Percentiles rank a stretch among this genome's conserved stretches.
Conservation (phyloP, 805 yeast genomes). For the Hanseniaspora jakobsenii region DNA sequence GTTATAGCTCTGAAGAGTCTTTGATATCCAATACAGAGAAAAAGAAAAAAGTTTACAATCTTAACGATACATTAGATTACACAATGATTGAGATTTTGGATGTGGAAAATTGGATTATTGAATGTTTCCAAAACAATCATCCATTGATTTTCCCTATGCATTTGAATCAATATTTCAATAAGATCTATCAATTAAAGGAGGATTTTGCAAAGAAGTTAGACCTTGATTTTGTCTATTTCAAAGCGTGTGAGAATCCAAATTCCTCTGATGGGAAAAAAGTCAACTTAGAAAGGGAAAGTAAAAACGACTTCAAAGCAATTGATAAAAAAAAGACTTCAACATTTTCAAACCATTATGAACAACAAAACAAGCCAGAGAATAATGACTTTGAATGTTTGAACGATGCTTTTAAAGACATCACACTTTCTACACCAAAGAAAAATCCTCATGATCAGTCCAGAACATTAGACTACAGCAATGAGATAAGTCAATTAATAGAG, state of each 20-base stretch:
- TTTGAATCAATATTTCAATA: neutral
- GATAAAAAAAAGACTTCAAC: too few relatives aligned
- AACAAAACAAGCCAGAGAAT: too few relatives aligned
- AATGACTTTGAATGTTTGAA: too few relatives aligned
- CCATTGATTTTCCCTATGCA: slow-evolving; percentile 11
- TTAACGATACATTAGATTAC: neutral
- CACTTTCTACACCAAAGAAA: neutral
- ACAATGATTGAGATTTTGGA: neutral
- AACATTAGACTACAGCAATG: too few relatives aligned
- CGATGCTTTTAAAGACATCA: too few relatives aligned
- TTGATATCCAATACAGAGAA: neutral
- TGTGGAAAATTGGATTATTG: slow-evolving; percentile 7
- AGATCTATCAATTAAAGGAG: slow-evolving; percentile 2
- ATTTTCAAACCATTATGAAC: too few relatives aligned
- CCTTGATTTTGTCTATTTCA: slow-evolving; percentile 3
- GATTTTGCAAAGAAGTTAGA: neutral
- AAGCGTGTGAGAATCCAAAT: neutral
- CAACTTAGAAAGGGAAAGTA: neutral
- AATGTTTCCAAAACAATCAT: slow-evolving; percentile 7
- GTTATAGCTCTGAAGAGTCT: neutral
- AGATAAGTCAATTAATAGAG: too few relatives aligned
- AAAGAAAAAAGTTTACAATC: neutral
- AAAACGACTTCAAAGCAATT: too few relatives aligned
- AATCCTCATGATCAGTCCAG: too few relatives aligned
- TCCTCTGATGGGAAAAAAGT: neutral